Evolutionary conservation across 2,329 filamentous ascomycete species (phyloP), one percentile per base, ranked within the genome.

Genomic region (Dendryphion nanum): DNA sequence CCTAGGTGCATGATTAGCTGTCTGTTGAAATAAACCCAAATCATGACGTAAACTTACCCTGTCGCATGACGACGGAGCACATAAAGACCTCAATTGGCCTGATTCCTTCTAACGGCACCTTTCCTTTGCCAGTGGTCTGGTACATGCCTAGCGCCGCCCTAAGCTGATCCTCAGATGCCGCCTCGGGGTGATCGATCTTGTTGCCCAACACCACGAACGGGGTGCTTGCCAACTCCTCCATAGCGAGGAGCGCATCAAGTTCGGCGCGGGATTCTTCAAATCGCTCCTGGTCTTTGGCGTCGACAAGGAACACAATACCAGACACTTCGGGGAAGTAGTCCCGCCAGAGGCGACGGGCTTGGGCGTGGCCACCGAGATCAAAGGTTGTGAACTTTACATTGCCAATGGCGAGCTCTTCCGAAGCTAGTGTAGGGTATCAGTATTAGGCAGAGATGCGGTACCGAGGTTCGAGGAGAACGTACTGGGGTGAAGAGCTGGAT

Each of bases 181-280:
- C 93, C 55, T 94, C 86, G 37, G 90, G 90, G 75, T 97, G 90
- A 70, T 98, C 93, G 69, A 98, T 98, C 82, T 98, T 98, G 82
- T 98, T 98, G 57, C 93, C 93, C 48, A 98, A 81, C 56, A 98
- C 82, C 45, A 97, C 81, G 69, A 97, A 97, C 38, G 93, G 93
- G 6, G 95, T 93, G 77, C 95, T 96, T 66, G 82, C 76, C 26
- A 98, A 81, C 66, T 97, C 91, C 73, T 98, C 93, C 91, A 98
- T 96, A 47, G 87, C 83, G 53, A 98, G 79, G 36, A 97, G 85
- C 6, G 67, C 89, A 64, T 98, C 93, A 47, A 98, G 86, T 76
- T 98, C 93, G 58, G 86, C 91, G 77, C 97, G 97, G 63, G 89
- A 86, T 76, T 98, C 93, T 59, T 78, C 68, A 68, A 98, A 87